Percentiles rank a stretch among this genome's conserved stretches.
These are phyloP conservation scores for Kwoniella dejecticola DNA, from an alignment of 768 basidiomycete species.

Conservation along the genomic window DNA sequence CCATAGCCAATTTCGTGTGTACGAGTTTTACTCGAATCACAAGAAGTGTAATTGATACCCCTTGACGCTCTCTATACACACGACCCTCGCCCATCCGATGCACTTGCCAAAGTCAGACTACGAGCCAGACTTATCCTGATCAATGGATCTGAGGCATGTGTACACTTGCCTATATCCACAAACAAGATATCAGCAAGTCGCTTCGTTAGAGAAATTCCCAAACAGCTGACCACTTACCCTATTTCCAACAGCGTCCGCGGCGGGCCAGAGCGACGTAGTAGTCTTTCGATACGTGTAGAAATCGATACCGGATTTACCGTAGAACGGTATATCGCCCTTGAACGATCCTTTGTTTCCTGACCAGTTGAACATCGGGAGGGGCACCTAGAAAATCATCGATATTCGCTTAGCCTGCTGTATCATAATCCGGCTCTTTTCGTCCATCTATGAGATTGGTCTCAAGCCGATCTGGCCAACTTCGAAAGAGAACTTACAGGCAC, in stretches of 20 bases:
- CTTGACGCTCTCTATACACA: no score
- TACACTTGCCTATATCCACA: constrained; percentile 31
- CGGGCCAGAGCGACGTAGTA: constrained; percentile 87
- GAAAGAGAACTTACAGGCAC: constrained; percentile 57
- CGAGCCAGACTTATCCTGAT: no score
- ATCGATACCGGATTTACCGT: constrained; percentile 86
- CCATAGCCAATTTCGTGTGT: no score
- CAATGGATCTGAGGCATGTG: constrained; percentile 48
- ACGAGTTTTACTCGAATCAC: no score
- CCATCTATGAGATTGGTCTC: no score
- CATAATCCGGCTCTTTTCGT: no score
- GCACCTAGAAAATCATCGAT: constrained; percentile 71
- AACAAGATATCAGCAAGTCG: background rate
- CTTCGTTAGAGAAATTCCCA: no score
- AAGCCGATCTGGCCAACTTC: no score
- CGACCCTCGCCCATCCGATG: no score
- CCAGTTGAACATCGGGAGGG: constrained; percentile 90
- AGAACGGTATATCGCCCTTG: constrained; percentile 85
- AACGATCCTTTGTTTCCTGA: constrained; percentile 80
- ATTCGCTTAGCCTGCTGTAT: no score
- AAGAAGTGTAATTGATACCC: no score
- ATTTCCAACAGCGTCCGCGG: constrained; percentile 61
- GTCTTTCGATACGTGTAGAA: constrained; percentile 99
- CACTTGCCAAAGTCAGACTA: no score
- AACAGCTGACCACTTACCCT: constrained; percentile 33